phyloP scores from a whole-genome alignment of 2,329 filamentous ascomycete species.

The Diaporthe velutina region DNA sequence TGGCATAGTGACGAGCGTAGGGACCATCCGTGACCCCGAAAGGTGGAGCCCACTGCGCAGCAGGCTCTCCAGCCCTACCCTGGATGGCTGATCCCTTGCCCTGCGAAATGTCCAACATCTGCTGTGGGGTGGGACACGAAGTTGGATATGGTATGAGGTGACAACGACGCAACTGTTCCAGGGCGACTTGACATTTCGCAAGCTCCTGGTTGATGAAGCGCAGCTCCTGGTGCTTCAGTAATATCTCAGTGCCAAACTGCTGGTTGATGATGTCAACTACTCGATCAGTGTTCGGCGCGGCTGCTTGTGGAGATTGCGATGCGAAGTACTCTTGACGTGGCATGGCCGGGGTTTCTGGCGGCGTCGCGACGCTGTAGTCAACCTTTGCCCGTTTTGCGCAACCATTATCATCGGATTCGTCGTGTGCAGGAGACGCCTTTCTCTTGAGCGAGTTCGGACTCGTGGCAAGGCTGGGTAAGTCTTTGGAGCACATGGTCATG shows the following conservation, averaged over 20 bases:
- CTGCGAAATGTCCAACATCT: slow-evolving; percentile 78
- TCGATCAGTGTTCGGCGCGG: slow-evolving; percentile 50
- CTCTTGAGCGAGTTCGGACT: slow-evolving; percentile 53
- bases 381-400: slow-evolving; percentile 59
- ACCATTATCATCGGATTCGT: slow-evolving; percentile 45
- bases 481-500: slow-evolving; percentile 46
- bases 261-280: slow-evolving; percentile 71
- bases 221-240: slow-evolving; percentile 94
- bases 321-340: slow-evolving; percentile 41
- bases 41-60: slow-evolving; percentile 84
- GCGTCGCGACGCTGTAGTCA: slow-evolving; percentile 48
- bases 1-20: slow-evolving; percentile 93
- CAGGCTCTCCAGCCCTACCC: slow-evolving; percentile 70
- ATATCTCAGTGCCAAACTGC: slow-evolving; percentile 90
- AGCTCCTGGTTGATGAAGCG: slow-evolving; percentile 96
- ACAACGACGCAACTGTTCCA: slow-evolving; percentile 94
- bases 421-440: slow-evolving; percentile 53
- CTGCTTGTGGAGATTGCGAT: slow-evolving; percentile 39
- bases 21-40: slow-evolving; percentile 94
- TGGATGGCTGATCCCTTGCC: slow-evolving; percentile 81
- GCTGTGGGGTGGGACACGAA: slow-evolving; percentile 73
- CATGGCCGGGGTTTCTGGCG: slow-evolving; percentile 43
- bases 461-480: slow-evolving; percentile 32
- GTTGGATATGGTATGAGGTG: slow-evolving; percentile 91
- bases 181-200: slow-evolving; percentile 91